These are phyloP conservation scores for Lasiosphaeria ovina DNA, from an alignment of 495 filamentous ascomycete genomes.

Conservation along the genomic window DNA sequence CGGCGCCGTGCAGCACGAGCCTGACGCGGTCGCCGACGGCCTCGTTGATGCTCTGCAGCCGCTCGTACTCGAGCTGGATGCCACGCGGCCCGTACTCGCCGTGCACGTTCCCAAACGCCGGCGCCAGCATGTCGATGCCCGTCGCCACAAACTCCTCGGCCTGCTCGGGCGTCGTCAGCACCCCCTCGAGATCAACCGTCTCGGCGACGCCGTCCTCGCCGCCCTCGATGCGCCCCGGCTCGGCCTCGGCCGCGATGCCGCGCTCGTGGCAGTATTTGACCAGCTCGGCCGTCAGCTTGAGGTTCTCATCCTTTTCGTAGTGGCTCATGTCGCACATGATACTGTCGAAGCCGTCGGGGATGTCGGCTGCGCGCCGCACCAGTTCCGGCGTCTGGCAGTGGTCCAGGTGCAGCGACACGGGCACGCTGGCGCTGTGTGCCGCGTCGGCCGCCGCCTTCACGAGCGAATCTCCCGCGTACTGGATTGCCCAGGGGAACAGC, in stretches of 20 bases:
- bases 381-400: constrained; percentile 73
- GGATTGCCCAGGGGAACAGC: constrained; percentile 84
- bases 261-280: constrained; percentile 68
- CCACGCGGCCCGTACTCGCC: constrained; percentile 76
- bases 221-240: constrained; percentile 79
- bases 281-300: constrained; percentile 68
- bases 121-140: constrained; percentile 80
- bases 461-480: constrained; percentile 59
- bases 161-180: constrained; percentile 77
- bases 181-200: constrained; percentile 68
- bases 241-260: constrained; percentile 76
- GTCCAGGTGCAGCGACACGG: constrained; percentile 73
- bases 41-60: constrained; percentile 61
- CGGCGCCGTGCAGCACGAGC: constrained; percentile 76
- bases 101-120: constrained; percentile 85
- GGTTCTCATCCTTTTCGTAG: constrained; percentile 79
- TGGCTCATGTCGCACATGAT: constrained; percentile 86
- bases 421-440: constrained; percentile 64
- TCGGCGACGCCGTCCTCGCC: constrained; percentile 81
- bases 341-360: constrained; percentile 65
- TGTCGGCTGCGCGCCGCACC: constrained; percentile 63
- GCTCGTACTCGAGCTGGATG: constrained; percentile 70
- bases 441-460: constrained; percentile 40
- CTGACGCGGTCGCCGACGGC: constrained; percentile 60
- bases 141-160: constrained; percentile 73